Evolutionary conservation across 2,329 filamentous ascomycete species (phyloP), one percentile per base, ranked within the genome.

Genomic region (Fusarium burgessii): DNA sequence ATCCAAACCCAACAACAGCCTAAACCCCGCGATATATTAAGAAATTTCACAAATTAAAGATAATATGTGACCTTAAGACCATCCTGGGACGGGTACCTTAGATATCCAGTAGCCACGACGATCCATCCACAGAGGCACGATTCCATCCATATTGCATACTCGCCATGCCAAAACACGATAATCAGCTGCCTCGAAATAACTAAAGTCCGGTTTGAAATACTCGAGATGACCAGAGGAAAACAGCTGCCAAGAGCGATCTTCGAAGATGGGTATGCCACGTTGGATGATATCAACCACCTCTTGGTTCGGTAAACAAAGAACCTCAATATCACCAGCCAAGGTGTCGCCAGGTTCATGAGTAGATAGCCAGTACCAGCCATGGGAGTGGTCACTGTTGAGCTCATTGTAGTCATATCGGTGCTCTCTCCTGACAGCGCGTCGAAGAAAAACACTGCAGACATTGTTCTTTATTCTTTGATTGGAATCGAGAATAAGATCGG

Each of bases 101-200:
- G 47, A 25, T 10, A 50, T 50, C 47, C 20, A 50, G 32, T 35
- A 50, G 6, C 47, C 12, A 11, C 8, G 17, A 0, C 20, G 6
- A n/a, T 50, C 32, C 4, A 50, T 0, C 47, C 47, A 36, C 12
- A 50, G 25, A 0, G 47, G 47, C 3, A 50, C 32, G 18, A 50
- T 6, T 0, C 47, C 15, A 6, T 50, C 32, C 1, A 35, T 20
- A 9, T 25, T 36, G 8, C 32, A 36, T 7, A 36, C 23, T 1
- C 32, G 12, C 47, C 47, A 50, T 17, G 32, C 20, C 17, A 50
- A 36, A 2, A 50, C 8, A 2, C 32, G 32, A 3, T 35, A 50
- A 0, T 32, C 32, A 36, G 20, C 0, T 0, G 3, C 14, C 8
- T 36, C 47, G 5, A 50, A 8, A 0, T 50, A 20, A 0, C 32